Conservation (phyloP, 1,284 basidiomycete species). For the Moesziomyces sp. region DNA sequence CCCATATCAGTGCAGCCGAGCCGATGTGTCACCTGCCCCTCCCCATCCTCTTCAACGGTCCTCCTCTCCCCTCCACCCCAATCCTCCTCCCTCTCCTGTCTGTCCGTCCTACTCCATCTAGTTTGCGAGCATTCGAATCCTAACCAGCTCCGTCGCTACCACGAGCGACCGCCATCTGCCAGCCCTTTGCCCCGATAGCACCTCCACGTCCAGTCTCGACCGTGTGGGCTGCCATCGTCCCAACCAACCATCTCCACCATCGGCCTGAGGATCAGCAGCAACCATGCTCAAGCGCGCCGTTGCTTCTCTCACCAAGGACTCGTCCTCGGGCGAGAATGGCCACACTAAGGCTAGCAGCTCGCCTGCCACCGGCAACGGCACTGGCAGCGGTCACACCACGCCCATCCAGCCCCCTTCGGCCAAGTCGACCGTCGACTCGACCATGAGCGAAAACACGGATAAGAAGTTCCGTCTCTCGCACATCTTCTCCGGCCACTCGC, state of each 20-base stretch:
- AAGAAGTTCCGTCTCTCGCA: conserved; percentile 49
- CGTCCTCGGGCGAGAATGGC: conserved; percentile 22
- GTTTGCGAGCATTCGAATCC: background rate
- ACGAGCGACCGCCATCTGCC: background rate
- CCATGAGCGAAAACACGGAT: conserved; percentile 15
- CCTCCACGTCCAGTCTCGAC: conserved; percentile 54
- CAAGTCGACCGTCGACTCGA: conserved; percentile 35
- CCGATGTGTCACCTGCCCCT: background rate
- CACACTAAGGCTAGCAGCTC: conserved; percentile 12
- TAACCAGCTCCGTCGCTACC: background rate
- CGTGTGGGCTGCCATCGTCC: conserved; percentile 38
- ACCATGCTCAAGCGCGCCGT: conserved; percentile 46
- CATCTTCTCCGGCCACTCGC: conserved; percentile 41
- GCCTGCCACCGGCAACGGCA: conserved; percentile 10
- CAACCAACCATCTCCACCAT: background rate
- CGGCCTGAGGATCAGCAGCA: background rate
- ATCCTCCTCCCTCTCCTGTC: background rate
- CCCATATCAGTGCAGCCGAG: background rate
- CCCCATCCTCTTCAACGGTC: no score
- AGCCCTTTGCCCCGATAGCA: conserved; percentile 9
- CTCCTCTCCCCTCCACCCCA: background rate
- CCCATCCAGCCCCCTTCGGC: conserved; percentile 19
- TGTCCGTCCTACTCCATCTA: background rate
- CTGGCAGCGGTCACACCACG: conserved; percentile 18
- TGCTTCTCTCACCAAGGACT: conserved; percentile 30